phyloP scores from a whole-genome alignment of 2,329 filamentous ascomycete species.

The Hawksworthiomyces lignivorus region DNA sequence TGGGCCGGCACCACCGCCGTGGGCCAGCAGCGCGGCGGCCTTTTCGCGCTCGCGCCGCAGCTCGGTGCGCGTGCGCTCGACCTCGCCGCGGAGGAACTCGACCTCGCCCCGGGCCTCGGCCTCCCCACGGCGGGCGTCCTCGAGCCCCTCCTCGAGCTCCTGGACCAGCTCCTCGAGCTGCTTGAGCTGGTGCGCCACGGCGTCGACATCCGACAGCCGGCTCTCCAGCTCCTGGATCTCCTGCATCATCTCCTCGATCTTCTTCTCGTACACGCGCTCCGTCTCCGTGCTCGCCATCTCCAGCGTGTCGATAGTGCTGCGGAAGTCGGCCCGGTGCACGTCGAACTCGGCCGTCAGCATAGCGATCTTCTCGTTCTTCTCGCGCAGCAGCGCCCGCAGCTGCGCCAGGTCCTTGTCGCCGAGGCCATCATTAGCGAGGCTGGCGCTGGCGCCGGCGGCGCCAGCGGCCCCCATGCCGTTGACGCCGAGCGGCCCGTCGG shows the following conservation, averaged over 20 bases:
- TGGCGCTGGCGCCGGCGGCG: constrained; percentile 22
- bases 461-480: constrained; percentile 17
- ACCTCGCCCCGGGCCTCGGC: constrained; percentile 93
- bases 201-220: constrained; percentile 80
- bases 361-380: constrained; percentile 95
- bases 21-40: constrained; percentile 46
- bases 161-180: constrained; percentile 94
- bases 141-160: constrained; percentile 90
- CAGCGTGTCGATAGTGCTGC: constrained; percentile 92
- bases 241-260: constrained; percentile 75
- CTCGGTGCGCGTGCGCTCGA: constrained; percentile 84
- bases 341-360: constrained; percentile 93
- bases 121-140: constrained; percentile 88
- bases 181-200: constrained; percentile 83
- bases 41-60: constrained; percentile 83
- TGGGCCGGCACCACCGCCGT: constrained; percentile 35
- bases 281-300: constrained; percentile 95
- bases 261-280: constrained; percentile 89
- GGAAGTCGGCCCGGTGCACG: constrained; percentile 86
- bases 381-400: constrained; percentile 72
- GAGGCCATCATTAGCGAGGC: constrained; percentile 28
- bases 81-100: constrained; percentile 89
- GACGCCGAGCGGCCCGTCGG: constrained; percentile 29
- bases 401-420: constrained; percentile 56
- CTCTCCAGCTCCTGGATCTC: constrained; percentile 79